phyloP scores from a whole-genome alignment of 345 rosid species.

The Limnanthes douglasii region DNA sequence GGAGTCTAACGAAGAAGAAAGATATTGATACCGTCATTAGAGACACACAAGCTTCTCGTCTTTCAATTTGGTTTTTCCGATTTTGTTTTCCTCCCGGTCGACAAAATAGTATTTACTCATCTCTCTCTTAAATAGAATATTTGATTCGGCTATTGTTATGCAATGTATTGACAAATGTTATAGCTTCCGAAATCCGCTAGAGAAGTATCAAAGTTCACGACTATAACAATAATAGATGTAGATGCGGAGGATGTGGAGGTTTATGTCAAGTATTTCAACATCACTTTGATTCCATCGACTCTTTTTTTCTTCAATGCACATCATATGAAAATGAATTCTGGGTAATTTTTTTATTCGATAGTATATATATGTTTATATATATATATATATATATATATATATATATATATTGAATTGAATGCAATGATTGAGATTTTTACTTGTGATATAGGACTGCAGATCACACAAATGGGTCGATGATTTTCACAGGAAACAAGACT shows the following conservation, averaged over 20 bases:
- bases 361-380: no score
- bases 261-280: conserved; percentile 53
- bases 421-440: not conserved
- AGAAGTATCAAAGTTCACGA: conserved; percentile 39
- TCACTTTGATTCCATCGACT: conserved; percentile 40
- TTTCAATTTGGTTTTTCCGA: conserved; percentile 62
- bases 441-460: conserved; percentile 43
- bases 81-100: conserved; percentile 43
- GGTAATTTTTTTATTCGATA: conserved; percentile 12
- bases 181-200: conserved; percentile 44
- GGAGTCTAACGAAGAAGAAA: conserved; percentile 33
- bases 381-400: no score
- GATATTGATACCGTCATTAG: conserved; percentile 39
- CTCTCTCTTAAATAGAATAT: not conserved
- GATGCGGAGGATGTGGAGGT: conserved; percentile 53
- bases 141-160: no score
- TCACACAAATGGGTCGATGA: conserved; percentile 64
- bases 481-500: conserved; percentile 56
- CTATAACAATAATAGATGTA: conserved; percentile 34
- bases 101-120: conserved; percentile 21
- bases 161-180: no score
- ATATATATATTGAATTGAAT: no score
- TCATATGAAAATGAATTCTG: conserved; percentile 78
- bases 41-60: conserved; percentile 59
- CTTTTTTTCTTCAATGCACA: conserved; percentile 68